A percentile compares a stretch with the other conserved stretches of the same genome.
phyloP scores from a whole-genome alignment of 257 asterid species.

The Capsicum chinense region DNA sequence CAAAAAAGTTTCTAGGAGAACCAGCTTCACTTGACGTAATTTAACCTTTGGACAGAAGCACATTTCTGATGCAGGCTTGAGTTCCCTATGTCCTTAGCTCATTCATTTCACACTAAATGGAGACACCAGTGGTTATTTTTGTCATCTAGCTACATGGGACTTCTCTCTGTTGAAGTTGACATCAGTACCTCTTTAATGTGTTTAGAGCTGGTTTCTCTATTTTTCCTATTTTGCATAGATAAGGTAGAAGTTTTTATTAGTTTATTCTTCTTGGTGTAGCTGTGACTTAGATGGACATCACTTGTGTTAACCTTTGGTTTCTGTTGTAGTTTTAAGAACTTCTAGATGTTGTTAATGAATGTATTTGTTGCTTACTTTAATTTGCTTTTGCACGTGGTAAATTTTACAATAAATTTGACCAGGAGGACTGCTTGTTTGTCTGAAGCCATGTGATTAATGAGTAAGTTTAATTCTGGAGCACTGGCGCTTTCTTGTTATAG shows the following conservation, averaged over 20 bases:
- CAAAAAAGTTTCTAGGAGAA: neutral
- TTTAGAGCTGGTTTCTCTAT: neutral
- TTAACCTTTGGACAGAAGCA: neutral
- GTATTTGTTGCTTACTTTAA: neutral
- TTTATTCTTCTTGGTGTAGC: neutral
- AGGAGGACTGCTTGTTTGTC: neutral
- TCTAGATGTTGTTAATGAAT: neutral
- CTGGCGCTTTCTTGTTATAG: neutral
- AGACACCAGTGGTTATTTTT: neutral
- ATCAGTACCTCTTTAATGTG: neutral
- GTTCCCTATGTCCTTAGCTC: neutral
- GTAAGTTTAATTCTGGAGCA: slow-evolving; percentile 11
- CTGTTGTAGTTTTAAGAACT: neutral
- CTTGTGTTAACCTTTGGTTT: neutral
- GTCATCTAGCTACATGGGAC: neutral
- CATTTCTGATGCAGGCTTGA: neutral
- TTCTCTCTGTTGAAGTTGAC: neutral
- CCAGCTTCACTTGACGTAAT: neutral
- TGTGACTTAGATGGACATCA: neutral
- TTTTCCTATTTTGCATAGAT: neutral
- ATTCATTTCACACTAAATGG: neutral
- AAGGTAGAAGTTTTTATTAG: neutral
- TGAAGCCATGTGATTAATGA: neutral
- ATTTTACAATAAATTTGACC: neutral
- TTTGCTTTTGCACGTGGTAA: neutral